A percentile compares a stretch with the other conserved stretches of the same genome.
These are phyloP conservation scores for Udeniomyces megalosporus DNA, from an alignment of 768 basidiomycete genomes.

Conservation along the genomic window DNA sequence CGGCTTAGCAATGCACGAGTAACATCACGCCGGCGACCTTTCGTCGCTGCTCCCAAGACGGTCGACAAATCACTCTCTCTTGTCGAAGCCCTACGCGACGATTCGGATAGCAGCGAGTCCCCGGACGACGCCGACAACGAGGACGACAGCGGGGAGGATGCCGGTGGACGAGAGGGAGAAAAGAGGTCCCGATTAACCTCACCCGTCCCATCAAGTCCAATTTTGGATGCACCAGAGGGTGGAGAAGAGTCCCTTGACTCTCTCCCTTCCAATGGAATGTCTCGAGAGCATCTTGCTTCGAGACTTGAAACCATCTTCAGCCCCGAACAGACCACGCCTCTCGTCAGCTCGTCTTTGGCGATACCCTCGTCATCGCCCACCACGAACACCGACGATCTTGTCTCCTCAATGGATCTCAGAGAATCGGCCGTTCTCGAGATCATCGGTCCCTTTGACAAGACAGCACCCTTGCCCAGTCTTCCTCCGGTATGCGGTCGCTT, in stretches of 20 bases:
- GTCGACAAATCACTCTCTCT: conserved; percentile 77
- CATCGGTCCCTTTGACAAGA: conserved; percentile 28
- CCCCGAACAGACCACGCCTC: not conserved
- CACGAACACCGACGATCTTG: not conserved
- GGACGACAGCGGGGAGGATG: conserved; percentile 11
- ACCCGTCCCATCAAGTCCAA: too few relatives aligned
- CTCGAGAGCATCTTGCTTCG: too few relatives aligned
- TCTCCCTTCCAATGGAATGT: too few relatives aligned
- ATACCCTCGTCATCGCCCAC: not conserved
- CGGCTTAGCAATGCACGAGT: conserved; percentile 75
- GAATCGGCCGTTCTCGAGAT: conserved; percentile 24
- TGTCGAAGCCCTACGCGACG: conserved; percentile 73
- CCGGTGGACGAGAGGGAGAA: too few relatives aligned
- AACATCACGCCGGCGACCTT: conserved; percentile 72
- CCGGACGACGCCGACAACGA: conserved; percentile 26
- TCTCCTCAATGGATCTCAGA: not conserved
- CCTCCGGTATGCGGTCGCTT: conserved; percentile 16
- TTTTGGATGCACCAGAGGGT: too few relatives aligned
- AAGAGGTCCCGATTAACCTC: too few relatives aligned
- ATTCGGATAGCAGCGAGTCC: conserved; percentile 41
- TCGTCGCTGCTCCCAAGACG: conserved; percentile 60
- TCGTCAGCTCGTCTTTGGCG: too few relatives aligned
- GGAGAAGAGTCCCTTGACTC: not conserved
- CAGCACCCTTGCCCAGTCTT: conserved; percentile 28
- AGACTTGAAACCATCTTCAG: too few relatives aligned